Evolutionary conservation across 495 filamentous ascomycete genomes (phyloP).

Genomic region (Symbiotaphrina buchneri): DNA sequence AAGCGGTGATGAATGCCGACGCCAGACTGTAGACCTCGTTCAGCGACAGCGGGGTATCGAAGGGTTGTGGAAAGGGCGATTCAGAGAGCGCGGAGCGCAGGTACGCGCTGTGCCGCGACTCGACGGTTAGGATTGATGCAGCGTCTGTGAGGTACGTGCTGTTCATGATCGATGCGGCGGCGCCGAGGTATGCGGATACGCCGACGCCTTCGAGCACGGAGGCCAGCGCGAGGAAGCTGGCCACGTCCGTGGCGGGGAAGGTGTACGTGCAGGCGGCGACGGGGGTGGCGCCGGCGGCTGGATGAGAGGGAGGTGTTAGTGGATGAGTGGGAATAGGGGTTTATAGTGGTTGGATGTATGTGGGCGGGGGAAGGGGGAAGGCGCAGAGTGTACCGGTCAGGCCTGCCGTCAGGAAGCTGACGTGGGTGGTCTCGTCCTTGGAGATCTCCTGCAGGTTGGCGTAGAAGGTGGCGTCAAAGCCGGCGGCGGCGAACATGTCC

Average conservation of each 20-base stretch:
- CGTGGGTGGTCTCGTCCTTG: conserved; percentile 32
- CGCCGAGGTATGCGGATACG: conserved; percentile 35
- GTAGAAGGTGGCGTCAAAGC: conserved; percentile 25
- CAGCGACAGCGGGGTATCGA: conserved; percentile 31
- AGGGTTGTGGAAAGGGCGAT: conserved; percentile 27
- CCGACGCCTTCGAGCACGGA: conserved; percentile 34
- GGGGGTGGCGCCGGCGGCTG: conserved; percentile 20
- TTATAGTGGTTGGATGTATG: too few species aligned
- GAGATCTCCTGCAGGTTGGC: conserved; percentile 25
- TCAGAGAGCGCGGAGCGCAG: conserved; percentile 25
- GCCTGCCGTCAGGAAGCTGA: conserved; percentile 27
- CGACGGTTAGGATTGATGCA: conserved; percentile 36
- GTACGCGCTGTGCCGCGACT: conserved; percentile 35
- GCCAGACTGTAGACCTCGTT: conserved; percentile 40
- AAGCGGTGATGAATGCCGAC: conserved; percentile 30
- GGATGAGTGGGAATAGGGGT: too few species aligned
- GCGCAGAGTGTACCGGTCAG: too few species aligned
- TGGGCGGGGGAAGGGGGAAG: too few species aligned
- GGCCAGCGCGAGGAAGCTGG: conserved; percentile 25
- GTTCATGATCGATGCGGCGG: conserved; percentile 29
- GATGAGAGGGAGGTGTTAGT: conserved; percentile 1
- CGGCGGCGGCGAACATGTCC: conserved; percentile 24
- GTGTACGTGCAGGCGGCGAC: conserved; percentile 30
- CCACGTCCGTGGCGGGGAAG: conserved; percentile 27
- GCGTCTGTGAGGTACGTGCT: conserved; percentile 32